Evolutionary conservation across 2,329 filamentous ascomycete species (phyloP), one percentile per base, ranked within the genome.

Genomic region (Paracoccidioides lutzii): DNA sequence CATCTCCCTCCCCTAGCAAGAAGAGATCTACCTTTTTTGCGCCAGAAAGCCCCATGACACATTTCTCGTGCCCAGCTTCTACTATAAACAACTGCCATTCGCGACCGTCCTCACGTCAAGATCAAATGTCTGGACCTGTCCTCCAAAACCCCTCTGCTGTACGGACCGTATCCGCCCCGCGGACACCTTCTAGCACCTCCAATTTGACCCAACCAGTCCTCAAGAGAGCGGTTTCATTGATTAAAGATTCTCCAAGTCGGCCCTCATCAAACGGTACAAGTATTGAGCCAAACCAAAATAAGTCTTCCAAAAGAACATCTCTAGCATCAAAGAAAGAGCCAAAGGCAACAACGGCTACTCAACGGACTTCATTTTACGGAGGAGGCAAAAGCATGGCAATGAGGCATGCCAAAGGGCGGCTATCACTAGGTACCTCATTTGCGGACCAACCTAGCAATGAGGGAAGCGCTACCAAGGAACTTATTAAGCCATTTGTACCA

Each of bases 21-120:
- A 81, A 83, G 54, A 75, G 79, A 7, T 88, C 88, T 0, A 82
- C 81, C 55, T 90, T 95, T 68, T 93, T 87, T 66, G 83, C 82
- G 51, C 71, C 76, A 1, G 76, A 83, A n/a, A 79, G 79, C 57
- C 75, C 78, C 5, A 79, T 80, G 71, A 76, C 77, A 15, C 79
- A 85, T 4, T 64, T 88, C 69, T 60, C 85, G 73, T 75, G 84
- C 73, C 76, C 85, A 68, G 65, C 83, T 68, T 71, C 87, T 30
- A 10, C 35, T 4, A 15, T 32, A 7, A 32, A 43, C 28, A 35
- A 30, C 22, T 28, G 37, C 40, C 33, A 45, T 2, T 48, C 52
- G n/a, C 43, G 52, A 33, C 73, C 77, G 14, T 70, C 73, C 0
- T 78, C 78, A 28, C 75, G 75, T 35, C 76, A 75, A 41, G 71